Conservation (phyloP, 495 filamentous ascomycete genomes). For the Xanthoparmelia taractica region DNA sequence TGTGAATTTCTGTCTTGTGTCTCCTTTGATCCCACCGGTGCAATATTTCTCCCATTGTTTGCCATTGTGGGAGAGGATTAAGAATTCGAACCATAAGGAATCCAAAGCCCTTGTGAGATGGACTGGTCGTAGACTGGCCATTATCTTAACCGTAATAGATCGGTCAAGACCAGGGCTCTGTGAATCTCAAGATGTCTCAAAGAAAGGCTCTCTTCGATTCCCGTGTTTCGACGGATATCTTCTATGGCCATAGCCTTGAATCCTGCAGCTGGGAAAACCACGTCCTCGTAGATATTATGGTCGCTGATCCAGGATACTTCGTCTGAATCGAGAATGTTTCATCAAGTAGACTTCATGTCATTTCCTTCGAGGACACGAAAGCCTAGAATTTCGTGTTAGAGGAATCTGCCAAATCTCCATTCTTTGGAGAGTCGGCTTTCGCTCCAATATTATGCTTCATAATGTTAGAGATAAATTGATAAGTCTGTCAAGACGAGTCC, state of each 20-base stretch:
- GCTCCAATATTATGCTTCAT: neutral
- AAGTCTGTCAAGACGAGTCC: too few species aligned
- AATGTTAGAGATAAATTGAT: neutral
- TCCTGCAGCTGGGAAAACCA: neutral
- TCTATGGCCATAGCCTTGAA: neutral
- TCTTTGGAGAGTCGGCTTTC: neutral
- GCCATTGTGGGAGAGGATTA: slow-evolving; percentile 28
- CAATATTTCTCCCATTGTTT: slow-evolving; percentile 33
- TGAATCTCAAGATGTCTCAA: neutral
- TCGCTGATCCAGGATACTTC: neutral
- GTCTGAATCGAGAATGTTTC: neutral
- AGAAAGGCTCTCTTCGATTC: neutral
- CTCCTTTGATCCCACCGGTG: slow-evolving; percentile 22
- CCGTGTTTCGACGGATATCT: neutral
- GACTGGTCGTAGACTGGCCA: slow-evolving; percentile 24
- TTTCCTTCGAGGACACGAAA: neutral
- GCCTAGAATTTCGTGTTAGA: neutral
- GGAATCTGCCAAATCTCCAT: neutral
- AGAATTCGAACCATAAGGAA: slow-evolving; percentile 33
- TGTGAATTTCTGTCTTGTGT: too few species aligned
- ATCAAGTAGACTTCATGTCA: neutral
- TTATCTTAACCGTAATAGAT: slow-evolving; percentile 5
- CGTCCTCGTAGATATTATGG: neutral
- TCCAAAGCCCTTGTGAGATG: slow-evolving; percentile 26
- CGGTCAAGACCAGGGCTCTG: slow-evolving; percentile 22